Conservation (phyloP, 352 stramenopile species). For the Globisporangium cederbergense region DNA sequence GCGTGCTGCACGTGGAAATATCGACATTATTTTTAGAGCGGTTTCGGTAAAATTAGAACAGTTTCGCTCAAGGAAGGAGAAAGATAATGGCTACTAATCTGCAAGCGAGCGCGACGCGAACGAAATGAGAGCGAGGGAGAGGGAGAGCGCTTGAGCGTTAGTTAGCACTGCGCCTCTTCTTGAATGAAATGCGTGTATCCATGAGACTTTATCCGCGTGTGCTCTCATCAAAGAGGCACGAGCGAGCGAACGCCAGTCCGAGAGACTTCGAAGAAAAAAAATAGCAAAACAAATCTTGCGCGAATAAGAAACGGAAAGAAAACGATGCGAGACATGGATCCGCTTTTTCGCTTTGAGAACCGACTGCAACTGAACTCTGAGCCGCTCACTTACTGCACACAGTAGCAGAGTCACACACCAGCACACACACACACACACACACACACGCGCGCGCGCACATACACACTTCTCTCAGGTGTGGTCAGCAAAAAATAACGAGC, state of each 20-base stretch:
- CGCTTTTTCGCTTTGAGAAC: slow-evolving; percentile 1
- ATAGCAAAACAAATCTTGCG: background rate
- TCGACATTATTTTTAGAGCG: background rate
- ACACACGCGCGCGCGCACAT: no score
- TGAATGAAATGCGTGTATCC: background rate
- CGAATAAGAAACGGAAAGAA: slow-evolving; percentile 9
- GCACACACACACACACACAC: background rate
- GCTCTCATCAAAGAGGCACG: background rate
- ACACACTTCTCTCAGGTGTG: background rate
- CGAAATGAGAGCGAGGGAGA: background rate
- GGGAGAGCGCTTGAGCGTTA: no score
- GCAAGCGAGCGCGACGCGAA: slow-evolving; percentile 2
- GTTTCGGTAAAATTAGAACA: slow-evolving; percentile 4
- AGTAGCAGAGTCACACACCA: no score
- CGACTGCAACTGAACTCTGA: slow-evolving; percentile 2
- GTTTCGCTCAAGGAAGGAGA: background rate
- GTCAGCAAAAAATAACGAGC: no score
- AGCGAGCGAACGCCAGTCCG: background rate
- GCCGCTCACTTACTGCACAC: no score
- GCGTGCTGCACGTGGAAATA: background rate
- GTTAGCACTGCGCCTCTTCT: background rate
- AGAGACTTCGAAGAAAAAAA: background rate
- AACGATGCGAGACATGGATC: background rate
- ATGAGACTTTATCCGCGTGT: background rate
- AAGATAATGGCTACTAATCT: background rate